These are phyloP conservation scores for Craspedostauros australis DNA, from an alignment of 108 stramenopile genomes.

Conservation along the genomic window DNA sequence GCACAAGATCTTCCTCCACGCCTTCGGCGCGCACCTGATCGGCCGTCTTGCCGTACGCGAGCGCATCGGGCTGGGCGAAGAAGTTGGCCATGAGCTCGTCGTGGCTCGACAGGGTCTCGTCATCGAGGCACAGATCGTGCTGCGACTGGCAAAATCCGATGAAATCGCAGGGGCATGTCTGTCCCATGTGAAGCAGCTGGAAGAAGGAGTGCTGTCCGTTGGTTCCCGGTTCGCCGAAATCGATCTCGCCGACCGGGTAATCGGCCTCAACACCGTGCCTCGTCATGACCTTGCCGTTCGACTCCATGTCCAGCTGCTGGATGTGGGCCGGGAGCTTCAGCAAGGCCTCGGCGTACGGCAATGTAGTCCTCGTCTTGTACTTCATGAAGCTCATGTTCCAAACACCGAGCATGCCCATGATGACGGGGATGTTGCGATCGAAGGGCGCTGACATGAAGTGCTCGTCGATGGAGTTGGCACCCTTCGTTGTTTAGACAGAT, in stretches of 20 bases:
- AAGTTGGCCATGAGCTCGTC: conserved; percentile 99
- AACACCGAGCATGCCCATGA: conserved; percentile 97
- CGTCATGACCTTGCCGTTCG: conserved; percentile 84
- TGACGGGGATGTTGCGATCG: conserved; percentile 87
- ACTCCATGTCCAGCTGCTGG: conserved; percentile 99
- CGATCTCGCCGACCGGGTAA: conserved; percentile 92
- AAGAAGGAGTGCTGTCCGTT: conserved; percentile 99
- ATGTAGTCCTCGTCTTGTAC: conserved; percentile 72
- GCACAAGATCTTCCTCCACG: conserved; percentile 77
- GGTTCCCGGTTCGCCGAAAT: conserved; percentile 98
- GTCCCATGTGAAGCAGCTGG: conserved; percentile 98
- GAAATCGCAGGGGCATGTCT: conserved; percentile 95
- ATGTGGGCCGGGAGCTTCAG: conserved; percentile 98
- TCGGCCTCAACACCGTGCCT: conserved; percentile 79
- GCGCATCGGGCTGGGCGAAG: conserved; percentile 98
- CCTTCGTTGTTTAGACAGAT: conserved; percentile 57
- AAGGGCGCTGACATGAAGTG: conserved; percentile 94
- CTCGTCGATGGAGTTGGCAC: conserved; percentile 93
- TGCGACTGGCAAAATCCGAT: conserved; percentile 89
- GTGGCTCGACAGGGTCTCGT: conserved; percentile 91
- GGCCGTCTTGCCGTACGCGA: conserved; percentile 88
- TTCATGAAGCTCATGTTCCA: conserved; percentile 98
- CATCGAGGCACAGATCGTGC: conserved; percentile 78
- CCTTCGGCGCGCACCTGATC: conserved; percentile 93
- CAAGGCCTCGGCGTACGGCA: conserved; percentile 98